These are phyloP conservation scores for Camellia japonica DNA, from an alignment of 148 eudicot genomes.

Conservation along the genomic window DNA sequence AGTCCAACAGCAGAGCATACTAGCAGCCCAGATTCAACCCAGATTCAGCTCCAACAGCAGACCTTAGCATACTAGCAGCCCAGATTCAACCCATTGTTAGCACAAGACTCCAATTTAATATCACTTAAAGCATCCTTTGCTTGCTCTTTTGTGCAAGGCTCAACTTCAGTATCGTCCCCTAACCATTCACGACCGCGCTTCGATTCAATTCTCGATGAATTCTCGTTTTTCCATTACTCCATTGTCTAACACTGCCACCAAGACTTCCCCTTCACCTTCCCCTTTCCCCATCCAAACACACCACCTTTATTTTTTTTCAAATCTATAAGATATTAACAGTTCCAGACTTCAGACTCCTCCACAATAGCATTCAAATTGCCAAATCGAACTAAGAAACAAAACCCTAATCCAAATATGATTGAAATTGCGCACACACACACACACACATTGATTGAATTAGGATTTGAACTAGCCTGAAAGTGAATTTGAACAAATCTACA, in stretches of 20 bases:
- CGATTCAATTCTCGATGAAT: slow-evolving; percentile 25
- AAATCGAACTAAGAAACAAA: neutral
- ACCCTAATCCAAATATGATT: neutral
- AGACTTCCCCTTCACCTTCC: slow-evolving; percentile 40
- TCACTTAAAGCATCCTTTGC: slow-evolving; percentile 10
- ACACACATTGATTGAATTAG: neutral
- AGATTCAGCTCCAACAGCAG: too few species aligned
- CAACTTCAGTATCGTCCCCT: neutral
- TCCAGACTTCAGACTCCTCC: neutral
- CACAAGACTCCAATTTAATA: slow-evolving; percentile 5
- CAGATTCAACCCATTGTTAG: too few species aligned
- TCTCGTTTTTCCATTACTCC: slow-evolving; percentile 32
- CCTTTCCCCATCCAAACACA: slow-evolving; percentile 43
- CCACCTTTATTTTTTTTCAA: too few species aligned
- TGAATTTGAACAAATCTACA: neutral
- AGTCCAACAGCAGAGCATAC: too few species aligned
- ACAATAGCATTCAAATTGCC: neutral
- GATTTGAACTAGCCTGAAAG: neutral
- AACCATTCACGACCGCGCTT: slow-evolving; percentile 42
- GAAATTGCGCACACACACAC: too few species aligned
- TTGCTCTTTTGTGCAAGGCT: slow-evolving; percentile 22
- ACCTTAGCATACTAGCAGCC: too few species aligned
- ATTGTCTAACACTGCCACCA: slow-evolving; percentile 28
- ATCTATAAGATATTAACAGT: neutral
- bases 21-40: too few species aligned